Evolutionary conservation across 345 rosid species (phyloP).

Genomic region (Syzygium grande): DNA sequence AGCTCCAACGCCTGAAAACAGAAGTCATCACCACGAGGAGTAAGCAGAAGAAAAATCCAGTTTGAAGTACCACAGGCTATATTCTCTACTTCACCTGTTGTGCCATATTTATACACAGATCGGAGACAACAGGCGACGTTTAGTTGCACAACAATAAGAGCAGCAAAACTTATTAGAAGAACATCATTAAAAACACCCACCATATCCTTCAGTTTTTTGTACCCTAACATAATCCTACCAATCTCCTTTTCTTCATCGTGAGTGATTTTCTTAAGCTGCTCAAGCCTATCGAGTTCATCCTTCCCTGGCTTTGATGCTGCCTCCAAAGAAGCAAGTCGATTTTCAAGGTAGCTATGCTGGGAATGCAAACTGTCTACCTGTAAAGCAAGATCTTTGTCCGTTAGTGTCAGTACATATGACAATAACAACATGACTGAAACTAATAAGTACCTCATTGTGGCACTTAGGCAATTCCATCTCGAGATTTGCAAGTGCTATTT

Average conservation of each 20-base stretch:
- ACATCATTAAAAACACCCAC: slow-evolving; percentile 20
- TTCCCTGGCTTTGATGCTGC: slow-evolving; percentile 72
- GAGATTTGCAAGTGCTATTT: slow-evolving; percentile 45
- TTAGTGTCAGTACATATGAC: not conserved
- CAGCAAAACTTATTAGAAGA: not conserved
- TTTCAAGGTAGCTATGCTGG: slow-evolving; percentile 59
- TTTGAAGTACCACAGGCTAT: not conserved
- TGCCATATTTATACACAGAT: not conserved
- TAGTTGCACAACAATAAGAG: not conserved
- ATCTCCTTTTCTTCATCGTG: slow-evolving; percentile 65
- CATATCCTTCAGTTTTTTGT: slow-evolving; percentile 69
- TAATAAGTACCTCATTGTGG: slow-evolving; percentile 60
- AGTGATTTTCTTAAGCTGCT: slow-evolving; percentile 54
- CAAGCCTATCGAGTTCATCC: slow-evolving; percentile 58
- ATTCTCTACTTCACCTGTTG: not conserved
- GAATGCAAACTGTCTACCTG: slow-evolving; percentile 82
- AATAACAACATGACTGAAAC: not conserved
- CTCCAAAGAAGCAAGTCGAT: slow-evolving; percentile 70
- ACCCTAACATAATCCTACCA: slow-evolving; percentile 50
- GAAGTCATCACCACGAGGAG: not conserved
- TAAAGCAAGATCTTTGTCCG: not conserved
- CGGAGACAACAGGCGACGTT: not conserved
- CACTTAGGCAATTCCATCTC: slow-evolving; percentile 89
- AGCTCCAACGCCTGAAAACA: slow-evolving; percentile 58
- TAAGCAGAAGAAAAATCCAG: not conserved